A percentile compares a stretch with the other conserved stretches of the same genome.
These are phyloP conservation scores for Erigeron canadensis DNA, from an alignment of 129 eudicot species.

Conservation along the genomic window DNA sequence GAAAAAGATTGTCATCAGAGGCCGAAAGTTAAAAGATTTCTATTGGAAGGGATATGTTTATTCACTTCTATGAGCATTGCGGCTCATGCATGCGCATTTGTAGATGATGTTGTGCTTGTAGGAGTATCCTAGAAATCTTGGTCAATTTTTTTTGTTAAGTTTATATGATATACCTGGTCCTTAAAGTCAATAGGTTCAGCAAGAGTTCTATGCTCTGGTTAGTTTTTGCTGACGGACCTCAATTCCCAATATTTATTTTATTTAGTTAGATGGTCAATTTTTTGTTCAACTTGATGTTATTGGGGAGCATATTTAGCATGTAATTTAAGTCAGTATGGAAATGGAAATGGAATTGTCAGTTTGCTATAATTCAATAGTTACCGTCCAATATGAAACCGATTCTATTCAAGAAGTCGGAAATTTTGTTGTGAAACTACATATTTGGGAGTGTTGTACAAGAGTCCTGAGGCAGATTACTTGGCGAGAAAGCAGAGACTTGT, in stretches of 20 bases:
- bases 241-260: background rate
- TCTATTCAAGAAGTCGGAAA: too few relatives aligned
- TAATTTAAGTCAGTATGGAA: background rate
- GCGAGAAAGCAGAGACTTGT: too few relatives aligned
- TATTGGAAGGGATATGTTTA: background rate
- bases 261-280: background rate
- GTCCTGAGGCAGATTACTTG: too few relatives aligned
- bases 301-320: background rate
- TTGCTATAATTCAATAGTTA: too few relatives aligned
- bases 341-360: background rate
- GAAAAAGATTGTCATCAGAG: constrained; percentile 29
- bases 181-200: background rate
- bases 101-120: background rate
- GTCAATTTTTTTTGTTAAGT: background rate
- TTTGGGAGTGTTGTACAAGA: too few relatives aligned
- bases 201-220: background rate
- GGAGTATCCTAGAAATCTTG: background rate
- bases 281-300: background rate
- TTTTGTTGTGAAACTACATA: too few relatives aligned
- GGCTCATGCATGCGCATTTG: background rate
- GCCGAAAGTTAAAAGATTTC: background rate
- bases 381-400: too few relatives aligned
- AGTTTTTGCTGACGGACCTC: background rate
- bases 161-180: constrained; percentile 2
- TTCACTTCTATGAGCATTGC: background rate